A percentile compares a stretch with the other conserved stretches of the same genome.
phyloP scores from a whole-genome alignment of 257 asterid genomes.

The Solanum neorickii region DNA sequence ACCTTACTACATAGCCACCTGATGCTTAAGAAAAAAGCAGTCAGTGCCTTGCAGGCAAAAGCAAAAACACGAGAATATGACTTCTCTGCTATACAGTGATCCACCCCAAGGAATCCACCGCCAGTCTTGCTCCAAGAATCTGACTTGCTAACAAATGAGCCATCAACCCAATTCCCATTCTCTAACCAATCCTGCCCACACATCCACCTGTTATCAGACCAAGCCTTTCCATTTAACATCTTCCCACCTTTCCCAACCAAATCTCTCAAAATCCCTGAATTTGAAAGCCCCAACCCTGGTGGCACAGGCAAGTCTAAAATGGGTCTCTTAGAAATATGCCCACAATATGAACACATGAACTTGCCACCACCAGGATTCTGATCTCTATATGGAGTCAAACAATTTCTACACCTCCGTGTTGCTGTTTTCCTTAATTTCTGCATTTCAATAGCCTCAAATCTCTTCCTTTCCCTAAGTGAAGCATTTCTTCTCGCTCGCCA shows the following conservation, averaged over 20 bases:
- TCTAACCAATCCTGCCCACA: constrained; percentile 97
- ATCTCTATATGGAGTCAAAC: constrained; percentile 82
- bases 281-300: constrained; percentile 51
- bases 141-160: constrained; percentile 48
- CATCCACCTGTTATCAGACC: constrained; percentile 82
- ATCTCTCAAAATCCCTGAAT: constrained; percentile 74
- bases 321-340: constrained; percentile 91
- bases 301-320: constrained; percentile 81
- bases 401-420: constrained; percentile 88
- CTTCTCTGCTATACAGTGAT: constrained; percentile 58
- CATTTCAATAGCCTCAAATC: constrained; percentile 78
- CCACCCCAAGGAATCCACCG: constrained; percentile 39
- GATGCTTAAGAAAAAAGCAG: constrained; percentile 39
- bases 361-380: constrained; percentile 97
- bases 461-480: constrained; percentile 64
- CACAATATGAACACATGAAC: constrained; percentile 98
- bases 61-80: constrained; percentile 61
- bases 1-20: constrained; percentile 79
- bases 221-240: constrained; percentile 67
- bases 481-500: constrained; percentile 80
- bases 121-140: constrained; percentile 56
- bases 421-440: constrained; percentile 90
- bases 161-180: constrained; percentile 63
- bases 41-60: constrained; percentile 49
- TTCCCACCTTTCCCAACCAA: constrained; percentile 84